A percentile compares a stretch with the other conserved stretches of the same genome.
These are phyloP conservation scores for Waltiozyma sp. DNA, from an alignment of 1,139 yeast species.

Conservation along the genomic window DNA sequence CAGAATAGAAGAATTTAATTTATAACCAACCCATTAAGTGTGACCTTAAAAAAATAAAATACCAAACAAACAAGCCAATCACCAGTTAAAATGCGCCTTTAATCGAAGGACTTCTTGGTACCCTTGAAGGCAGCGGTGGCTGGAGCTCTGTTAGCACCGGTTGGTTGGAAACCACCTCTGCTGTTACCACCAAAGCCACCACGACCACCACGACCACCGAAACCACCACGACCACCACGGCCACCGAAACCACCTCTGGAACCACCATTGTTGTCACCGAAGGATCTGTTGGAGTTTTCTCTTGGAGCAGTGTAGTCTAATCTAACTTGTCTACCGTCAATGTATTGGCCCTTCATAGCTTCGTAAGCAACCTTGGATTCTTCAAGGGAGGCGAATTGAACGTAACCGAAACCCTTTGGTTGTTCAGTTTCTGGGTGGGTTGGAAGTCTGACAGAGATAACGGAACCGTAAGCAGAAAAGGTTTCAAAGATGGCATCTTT, in stretches of 20 bases:
- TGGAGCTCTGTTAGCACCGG: conserved; percentile 52
- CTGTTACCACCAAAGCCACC: conserved; percentile 32
- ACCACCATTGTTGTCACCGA: conserved; percentile 19
- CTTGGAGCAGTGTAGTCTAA: conserved; percentile 91
- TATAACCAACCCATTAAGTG: not conserved
- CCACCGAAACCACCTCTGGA: no score
- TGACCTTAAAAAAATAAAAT: not conserved
- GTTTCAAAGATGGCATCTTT: conserved; percentile 65
- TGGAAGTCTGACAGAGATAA: conserved; percentile 86
- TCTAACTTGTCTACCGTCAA: conserved; percentile 91
- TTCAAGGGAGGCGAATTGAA: conserved; percentile 75
- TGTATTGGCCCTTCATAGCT: conserved; percentile 77
- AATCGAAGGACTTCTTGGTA: conserved; percentile 70
- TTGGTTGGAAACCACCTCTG: conserved; percentile 28
- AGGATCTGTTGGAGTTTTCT: conserved; percentile 28
- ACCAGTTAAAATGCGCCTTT: conserved; percentile 13
- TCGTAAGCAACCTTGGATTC: conserved; percentile 88
- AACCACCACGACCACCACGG: no score
- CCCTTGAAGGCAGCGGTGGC: conserved; percentile 55
- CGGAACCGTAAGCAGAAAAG: conserved; percentile 70
- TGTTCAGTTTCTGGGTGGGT: conserved; percentile 98
- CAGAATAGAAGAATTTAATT: not conserved
- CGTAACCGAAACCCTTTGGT: conserved; percentile 98
- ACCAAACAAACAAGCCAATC: not conserved
- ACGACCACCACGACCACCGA: conserved; percentile 25